phyloP scores from a whole-genome alignment of 768 basidiomycete genomes.

The Asterophora parasitica region DNA sequence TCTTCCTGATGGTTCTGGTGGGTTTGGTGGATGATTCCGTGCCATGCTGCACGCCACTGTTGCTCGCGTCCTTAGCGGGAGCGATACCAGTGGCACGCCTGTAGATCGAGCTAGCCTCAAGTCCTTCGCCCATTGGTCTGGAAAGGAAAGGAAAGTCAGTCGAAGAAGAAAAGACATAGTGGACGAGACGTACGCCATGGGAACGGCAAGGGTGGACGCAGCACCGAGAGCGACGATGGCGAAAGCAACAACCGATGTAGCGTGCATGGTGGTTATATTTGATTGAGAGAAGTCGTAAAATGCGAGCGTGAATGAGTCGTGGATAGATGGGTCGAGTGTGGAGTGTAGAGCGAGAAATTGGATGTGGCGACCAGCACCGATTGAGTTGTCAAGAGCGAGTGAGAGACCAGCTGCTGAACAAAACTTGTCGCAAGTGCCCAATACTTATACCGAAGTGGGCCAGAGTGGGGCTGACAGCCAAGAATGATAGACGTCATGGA shows the following conservation, averaged over 20 bases:
- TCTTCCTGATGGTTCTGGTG: neutral
- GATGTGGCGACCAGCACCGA: constrained; percentile 33
- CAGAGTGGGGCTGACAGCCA: no score
- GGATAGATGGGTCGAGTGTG: constrained; percentile 11
- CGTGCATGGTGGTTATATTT: constrained; percentile 15
- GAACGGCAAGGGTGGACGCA: constrained; percentile 24
- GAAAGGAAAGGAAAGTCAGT: neutral
- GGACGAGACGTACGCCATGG: constrained; percentile 21
- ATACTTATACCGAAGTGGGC: neutral
- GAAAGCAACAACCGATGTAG: constrained; percentile 27
- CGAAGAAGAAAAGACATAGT: neutral
- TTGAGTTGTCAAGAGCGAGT: constrained; percentile 18
- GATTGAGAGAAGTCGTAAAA: constrained; percentile 7
- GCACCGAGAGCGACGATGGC: constrained; percentile 27
- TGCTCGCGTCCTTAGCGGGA: no score
- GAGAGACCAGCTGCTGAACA: constrained; percentile 32
- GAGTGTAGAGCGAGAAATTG: constrained; percentile 9
- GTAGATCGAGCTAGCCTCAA: constrained; percentile 18
- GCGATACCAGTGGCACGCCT: no score
- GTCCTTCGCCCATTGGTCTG: constrained; percentile 17
- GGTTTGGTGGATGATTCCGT: neutral
- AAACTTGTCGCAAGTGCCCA: neutral
- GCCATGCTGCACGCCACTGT: no score
- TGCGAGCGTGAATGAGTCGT: constrained; percentile 8
- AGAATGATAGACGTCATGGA: neutral